Evolutionary conservation across 371 early-diverging fungal genomes (phyloP).

Genomic region (Circinella minor): DNA sequence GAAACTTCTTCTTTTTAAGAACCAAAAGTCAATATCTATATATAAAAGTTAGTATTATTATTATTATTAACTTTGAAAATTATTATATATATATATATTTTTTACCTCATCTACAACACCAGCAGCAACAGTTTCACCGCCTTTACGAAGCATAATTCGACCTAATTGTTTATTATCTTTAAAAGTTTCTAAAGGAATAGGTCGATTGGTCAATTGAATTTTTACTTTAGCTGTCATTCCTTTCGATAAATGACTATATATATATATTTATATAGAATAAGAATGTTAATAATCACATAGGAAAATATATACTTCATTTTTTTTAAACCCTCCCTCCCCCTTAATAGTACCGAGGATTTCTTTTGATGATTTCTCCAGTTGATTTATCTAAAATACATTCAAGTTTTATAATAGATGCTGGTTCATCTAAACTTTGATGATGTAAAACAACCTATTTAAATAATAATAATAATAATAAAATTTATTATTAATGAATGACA

Average conservation of each 20-base stretch:
- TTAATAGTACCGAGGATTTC: constrained; percentile 83
- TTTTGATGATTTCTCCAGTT: constrained; percentile 83
- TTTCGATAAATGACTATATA: constrained; percentile 70
- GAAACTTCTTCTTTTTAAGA: constrained; percentile 18
- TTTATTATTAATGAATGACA: not conserved
- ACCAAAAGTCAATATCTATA: constrained; percentile 56
- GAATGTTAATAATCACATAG: not conserved
- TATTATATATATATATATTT: not conserved
- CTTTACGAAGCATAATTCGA: constrained; percentile 85
- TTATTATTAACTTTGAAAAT: not conserved
- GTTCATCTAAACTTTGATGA: constrained; percentile 80
- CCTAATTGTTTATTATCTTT: constrained; percentile 87
- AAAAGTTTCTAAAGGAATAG: constrained; percentile 87
- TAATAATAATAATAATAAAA: not conserved
- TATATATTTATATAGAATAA: not conserved
- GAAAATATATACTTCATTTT: too few species aligned
- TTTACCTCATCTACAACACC: constrained; percentile 80
- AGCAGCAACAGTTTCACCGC: constrained; percentile 89
- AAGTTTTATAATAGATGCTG: constrained; percentile 77
- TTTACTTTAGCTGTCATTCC: constrained; percentile 85
- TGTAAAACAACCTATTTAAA: constrained; percentile 71
- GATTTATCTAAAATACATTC: constrained; percentile 77
- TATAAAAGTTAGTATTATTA: not conserved
- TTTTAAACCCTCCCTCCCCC: not conserved
- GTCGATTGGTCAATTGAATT: constrained; percentile 66